Evolutionary conservation across 768 basidiomycete genomes (phyloP), one percentile per base, ranked within the genome.

Genomic region (Kondoa malvinella): DNA sequence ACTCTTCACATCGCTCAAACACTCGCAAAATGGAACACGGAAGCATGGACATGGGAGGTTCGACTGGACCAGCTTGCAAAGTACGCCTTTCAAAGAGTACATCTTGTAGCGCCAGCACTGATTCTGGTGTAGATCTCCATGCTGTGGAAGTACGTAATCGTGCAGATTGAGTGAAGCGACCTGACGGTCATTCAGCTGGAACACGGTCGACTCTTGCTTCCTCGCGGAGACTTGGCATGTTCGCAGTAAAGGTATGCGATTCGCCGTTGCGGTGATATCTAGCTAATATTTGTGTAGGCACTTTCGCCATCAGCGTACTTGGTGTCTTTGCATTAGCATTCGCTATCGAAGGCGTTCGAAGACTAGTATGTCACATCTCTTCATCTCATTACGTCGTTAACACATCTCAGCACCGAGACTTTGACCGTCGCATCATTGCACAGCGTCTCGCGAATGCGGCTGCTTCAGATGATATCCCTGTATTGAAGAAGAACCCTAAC

Each of bases 321-420:
- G 77, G 77, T 33, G 71, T 78, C 70, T 77, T 78, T 73, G 68
- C 75, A 66, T 69, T 78, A 14, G 74, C 73, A 56, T 74, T 78
- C 65, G 71, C 72, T 0, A 74, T 77, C 64, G 78, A 78, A 67
- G 72, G 66, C 27, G 68, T 77, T 8, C 72, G 77, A 56, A 67
- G 77, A 25, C 33, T 75, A 14, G 74, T 72, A 2, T n/a, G n/a
- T n/a, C n/a, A n/a, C n/a, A n/a, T n/a, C n/a, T n/a, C n/a, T n/a
- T n/a, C n/a, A n/a, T n/a, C n/a, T n/a, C n/a, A n/a, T n/a, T n/a
- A n/a, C n/a, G n/a, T n/a, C n/a, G n/a, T n/a, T n/a, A n/a, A n/a
- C n/a, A n/a, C n/a, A n/a, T n/a, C n/a, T n/a, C n/a, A n/a, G n/a
- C n/a, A n/a, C n/a, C 72, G 78, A 60, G 76, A 76, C 61, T 78